Conservation (phyloP, 2,329 filamentous ascomycete species). For the Ascochyta pisi region DNA sequence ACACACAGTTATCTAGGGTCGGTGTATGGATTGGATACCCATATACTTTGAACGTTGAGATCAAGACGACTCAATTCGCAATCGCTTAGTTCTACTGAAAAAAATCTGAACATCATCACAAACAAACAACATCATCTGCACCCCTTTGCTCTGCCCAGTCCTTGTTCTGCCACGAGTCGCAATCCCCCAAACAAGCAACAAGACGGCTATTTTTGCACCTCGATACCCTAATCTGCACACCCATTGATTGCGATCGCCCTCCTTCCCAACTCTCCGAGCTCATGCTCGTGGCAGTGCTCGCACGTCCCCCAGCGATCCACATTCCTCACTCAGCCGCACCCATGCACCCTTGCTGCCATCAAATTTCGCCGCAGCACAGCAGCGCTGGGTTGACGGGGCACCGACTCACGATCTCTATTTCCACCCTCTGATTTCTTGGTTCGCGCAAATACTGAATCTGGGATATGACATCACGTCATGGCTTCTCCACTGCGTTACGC, state of each 20-base stretch:
- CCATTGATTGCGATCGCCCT: constrained; percentile 10
- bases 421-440: not conserved
- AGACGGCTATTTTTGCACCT: constrained; percentile 2
- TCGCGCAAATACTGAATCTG: too few relatives aligned
- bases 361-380: too few relatives aligned
- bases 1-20: constrained; percentile 25
- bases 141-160: constrained; percentile 8
- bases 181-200: not conserved
- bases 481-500: constrained; percentile 11
- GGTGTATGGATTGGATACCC: constrained; percentile 28
- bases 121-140: not conserved
- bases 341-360: not conserved
- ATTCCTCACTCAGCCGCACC: constrained; percentile 17
- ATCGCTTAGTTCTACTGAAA: constrained; percentile 20
- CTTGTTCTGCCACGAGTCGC: constrained; percentile 6
- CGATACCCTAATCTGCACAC: not conserved
- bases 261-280: not conserved
- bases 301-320: constrained; percentile 7
- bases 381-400: constrained; percentile 9
- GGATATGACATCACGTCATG: constrained; percentile 4
- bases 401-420: constrained; percentile 3
- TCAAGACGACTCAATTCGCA: constrained; percentile 17
- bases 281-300: constrained; percentile 18
- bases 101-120: constrained; percentile 3
- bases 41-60: constrained; percentile 21